phyloP scores from a whole-genome alignment of 768 basidiomycete genomes.

The Mycena haematopus region DNA sequence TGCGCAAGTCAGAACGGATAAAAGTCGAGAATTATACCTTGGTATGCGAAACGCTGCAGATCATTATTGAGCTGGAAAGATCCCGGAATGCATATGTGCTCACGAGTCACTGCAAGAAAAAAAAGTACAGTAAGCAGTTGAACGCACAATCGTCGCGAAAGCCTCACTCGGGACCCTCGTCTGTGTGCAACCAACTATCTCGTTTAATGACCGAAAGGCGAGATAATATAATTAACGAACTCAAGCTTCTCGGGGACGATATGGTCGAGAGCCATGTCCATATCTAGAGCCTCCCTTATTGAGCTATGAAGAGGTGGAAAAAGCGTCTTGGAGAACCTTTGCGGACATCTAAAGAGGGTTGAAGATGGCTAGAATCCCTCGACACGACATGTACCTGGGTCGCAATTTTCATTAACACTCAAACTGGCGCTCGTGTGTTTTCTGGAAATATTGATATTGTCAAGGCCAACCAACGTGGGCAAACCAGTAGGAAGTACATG shows the following conservation, averaged over 20 bases:
- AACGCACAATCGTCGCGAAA: constrained; percentile 6
- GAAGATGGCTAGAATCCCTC: not conserved
- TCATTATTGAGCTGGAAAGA: not conserved
- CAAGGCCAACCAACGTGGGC: not conserved
- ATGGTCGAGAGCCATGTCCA: constrained; percentile 92
- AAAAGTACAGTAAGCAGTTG: constrained; percentile 15
- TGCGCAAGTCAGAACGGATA: not conserved
- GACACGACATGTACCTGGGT: constrained; percentile 58
- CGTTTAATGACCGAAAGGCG: not conserved
- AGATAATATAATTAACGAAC: constrained; percentile 39
- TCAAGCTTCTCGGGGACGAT: constrained; percentile 84
- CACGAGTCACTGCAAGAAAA: constrained; percentile 70
- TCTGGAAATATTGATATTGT: constrained; percentile 32
- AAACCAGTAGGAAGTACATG: constrained; percentile 55
- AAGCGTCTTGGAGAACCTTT: constrained; percentile 35
- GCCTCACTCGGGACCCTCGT: constrained; percentile 90
- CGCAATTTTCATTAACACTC: constrained; percentile 90
- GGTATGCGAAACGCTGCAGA: constrained; percentile 81
- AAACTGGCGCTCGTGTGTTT: constrained; percentile 80
- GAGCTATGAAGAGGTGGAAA: not conserved
- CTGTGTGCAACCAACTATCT: constrained; percentile 71
- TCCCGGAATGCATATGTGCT: constrained; percentile 33
- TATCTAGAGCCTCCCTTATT: constrained; percentile 70
- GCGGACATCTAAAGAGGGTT: constrained; percentile 39
- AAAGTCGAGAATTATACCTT: constrained; percentile 46